Evolutionary conservation across 257 asterid genomes (phyloP), one percentile per base, ranked within the genome.

Genomic region (Solanum lignicaule): DNA sequence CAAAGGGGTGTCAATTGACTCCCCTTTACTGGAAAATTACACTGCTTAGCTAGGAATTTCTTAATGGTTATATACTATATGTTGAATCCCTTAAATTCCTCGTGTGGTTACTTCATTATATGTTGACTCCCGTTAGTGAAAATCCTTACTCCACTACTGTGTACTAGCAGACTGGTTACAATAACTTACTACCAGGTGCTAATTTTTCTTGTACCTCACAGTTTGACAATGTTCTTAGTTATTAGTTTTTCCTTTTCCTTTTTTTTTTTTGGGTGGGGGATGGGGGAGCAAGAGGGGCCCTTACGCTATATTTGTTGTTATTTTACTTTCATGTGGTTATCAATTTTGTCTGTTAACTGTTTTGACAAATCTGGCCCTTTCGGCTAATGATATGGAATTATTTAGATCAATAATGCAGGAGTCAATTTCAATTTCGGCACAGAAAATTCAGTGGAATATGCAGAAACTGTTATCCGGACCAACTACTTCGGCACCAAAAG

Each of bases 391-490:
- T 87, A 43, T 31, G 76, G 83, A 76, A 82, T 83, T 88, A 86
- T 92, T 60, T 86, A 96, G 99, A 92, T 96, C 69, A 96, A 95
- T 90, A 96, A 94, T 91, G 99, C 99, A 46, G 99, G 99, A 88
- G 94, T 94, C 73, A 96, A 95, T 89, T 93, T 89, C 94, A 96
- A 95, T 88, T 31, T 89, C 16, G 98, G 98, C 86, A 68, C 96
- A 9, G 95, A 94, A 29, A 96, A 95, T 91, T 93, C 95, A 2
- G 95, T 95, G 86, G 98, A 95, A 88, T 87, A 46, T 82, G 96
- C 98, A 69, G 97, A 95, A 88, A 89, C 90, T 46, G 98, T 94
- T 76, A 91, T 96, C n/a, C 76, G 10, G 33, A 94, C 98, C 87
- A 96, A 95, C 92, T 96, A 96, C 89, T 92, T 88, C 23, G 99